Evolutionary conservation across 306 rosid genomes (phyloP).

Genomic region (Biancaea sappan): DNA sequence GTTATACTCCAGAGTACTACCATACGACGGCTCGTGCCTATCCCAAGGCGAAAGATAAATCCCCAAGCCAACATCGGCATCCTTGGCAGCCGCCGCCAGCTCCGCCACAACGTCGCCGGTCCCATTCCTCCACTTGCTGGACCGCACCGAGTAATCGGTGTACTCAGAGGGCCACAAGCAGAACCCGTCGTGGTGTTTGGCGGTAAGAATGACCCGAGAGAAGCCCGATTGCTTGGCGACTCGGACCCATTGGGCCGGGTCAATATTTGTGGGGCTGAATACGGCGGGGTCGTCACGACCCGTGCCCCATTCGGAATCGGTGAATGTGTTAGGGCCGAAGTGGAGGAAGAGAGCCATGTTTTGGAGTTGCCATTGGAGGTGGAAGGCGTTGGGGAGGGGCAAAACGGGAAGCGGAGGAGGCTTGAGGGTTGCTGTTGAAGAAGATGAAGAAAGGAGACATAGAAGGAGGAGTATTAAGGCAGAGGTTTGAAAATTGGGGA

Average conservation of each 20-base stretch:
- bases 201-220: constrained; percentile 64
- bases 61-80: constrained; percentile 67
- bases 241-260: constrained; percentile 76
- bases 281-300: constrained; percentile 57
- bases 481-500: constrained; percentile 33
- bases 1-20: constrained; percentile 64
- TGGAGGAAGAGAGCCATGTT: constrained; percentile 83
- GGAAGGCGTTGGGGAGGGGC: constrained; percentile 71
- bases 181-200: constrained; percentile 90
- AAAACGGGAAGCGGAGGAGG: constrained; percentile 87
- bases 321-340: constrained; percentile 84
- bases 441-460: constrained; percentile 23
- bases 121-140: constrained; percentile 63
- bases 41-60: constrained; percentile 93
- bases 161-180: constrained; percentile 84
- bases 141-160: constrained; percentile 68
- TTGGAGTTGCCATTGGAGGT: constrained; percentile 79
- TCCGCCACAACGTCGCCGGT: constrained; percentile 73
- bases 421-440: neutral
- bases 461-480: constrained; percentile 24
- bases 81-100: constrained; percentile 63
- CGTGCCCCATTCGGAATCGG: constrained; percentile 78
- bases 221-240: constrained; percentile 74
- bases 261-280: constrained; percentile 65
- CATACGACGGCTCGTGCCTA: constrained; percentile 64